Conservation (phyloP, 2,329 filamentous ascomycete genomes). For the Gremmenia infestans region DNA sequence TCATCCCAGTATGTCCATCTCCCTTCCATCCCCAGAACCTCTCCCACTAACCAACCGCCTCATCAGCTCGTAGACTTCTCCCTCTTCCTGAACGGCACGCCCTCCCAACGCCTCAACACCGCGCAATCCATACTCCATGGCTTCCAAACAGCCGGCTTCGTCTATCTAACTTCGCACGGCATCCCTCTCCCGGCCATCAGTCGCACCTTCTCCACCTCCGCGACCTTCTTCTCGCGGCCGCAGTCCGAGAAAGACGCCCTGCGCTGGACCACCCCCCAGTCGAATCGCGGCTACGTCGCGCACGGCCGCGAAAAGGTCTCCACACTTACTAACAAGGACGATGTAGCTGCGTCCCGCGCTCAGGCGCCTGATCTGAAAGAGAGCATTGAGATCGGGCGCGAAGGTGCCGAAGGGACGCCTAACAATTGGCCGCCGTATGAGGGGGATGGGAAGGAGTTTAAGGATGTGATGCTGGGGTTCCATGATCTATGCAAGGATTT, state of each 20-base stretch:
- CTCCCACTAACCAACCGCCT: conserved; percentile 1
- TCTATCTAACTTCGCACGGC: conserved; percentile 79
- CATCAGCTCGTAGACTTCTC: conserved; percentile 72
- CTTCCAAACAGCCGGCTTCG: conserved; percentile 82
- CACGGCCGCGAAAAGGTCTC: conserved; percentile 27
- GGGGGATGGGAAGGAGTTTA: conserved; percentile 56
- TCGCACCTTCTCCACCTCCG: conserved; percentile 61
- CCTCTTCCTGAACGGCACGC: conserved; percentile 60
- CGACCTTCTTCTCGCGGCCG: conserved; percentile 62
- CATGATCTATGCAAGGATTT: conserved; percentile 68
- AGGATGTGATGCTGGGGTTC: conserved; percentile 68
- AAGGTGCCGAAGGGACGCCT: conserved; percentile 53
- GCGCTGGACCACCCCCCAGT: conserved; percentile 65
- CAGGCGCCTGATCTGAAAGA: conserved; percentile 60
- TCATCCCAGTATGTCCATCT: conserved; percentile 47
- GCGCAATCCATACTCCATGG: conserved; percentile 70
- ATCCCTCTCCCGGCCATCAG: conserved; percentile 56
- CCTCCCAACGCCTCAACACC: conserved; percentile 55
- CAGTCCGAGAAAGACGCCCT: conserved; percentile 57
- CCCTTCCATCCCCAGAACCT: not conserved
- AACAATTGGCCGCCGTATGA: conserved; percentile 69
- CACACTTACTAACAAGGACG: conserved; percentile 15
- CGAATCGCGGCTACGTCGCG: conserved; percentile 69
- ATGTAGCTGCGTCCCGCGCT: conserved; percentile 46
- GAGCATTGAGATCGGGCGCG: conserved; percentile 59